Percentiles rank a stretch among this genome's conserved stretches.
Conservation (phyloP, 805 yeast species). For the Hagleromyces aurorensis region DNA sequence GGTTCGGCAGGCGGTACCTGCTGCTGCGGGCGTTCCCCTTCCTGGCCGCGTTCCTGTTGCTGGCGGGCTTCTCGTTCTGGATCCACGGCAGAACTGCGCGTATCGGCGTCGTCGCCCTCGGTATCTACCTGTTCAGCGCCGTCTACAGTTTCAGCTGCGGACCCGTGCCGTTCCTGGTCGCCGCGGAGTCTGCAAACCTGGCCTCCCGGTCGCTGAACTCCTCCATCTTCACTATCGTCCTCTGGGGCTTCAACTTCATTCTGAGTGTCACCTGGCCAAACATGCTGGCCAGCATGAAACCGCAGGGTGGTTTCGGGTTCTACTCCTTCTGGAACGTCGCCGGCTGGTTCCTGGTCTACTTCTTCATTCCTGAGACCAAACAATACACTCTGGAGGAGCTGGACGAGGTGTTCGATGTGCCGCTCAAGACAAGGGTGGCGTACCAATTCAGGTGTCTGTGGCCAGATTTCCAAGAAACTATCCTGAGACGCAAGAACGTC, state of each 20-base stretch:
- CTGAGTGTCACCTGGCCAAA: slow-evolving; percentile 77
- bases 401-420: slow-evolving; percentile 61
- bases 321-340: slow-evolving; percentile 79
- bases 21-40: slow-evolving; percentile 54
- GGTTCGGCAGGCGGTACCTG: slow-evolving; percentile 62
- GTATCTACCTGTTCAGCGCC: slow-evolving; percentile 64
- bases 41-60: slow-evolving; percentile 50
- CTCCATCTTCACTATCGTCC: slow-evolving; percentile 67
- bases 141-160: slow-evolving; percentile 84
- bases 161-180: slow-evolving; percentile 83
- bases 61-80: slow-evolving; percentile 68
- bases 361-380: slow-evolving; percentile 63
- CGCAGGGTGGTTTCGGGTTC: slow-evolving; percentile 84
- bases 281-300: slow-evolving; percentile 52
- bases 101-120: slow-evolving; percentile 60
- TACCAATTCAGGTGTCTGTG: slow-evolving; percentile 36
- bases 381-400: slow-evolving; percentile 61
- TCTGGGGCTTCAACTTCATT: slow-evolving; percentile 68
- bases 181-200: slow-evolving; percentile 78
- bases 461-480: slow-evolving; percentile 38
- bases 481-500: slow-evolving; percentile 42
- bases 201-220: slow-evolving; percentile 75
- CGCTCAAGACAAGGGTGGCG: slow-evolving; percentile 46
- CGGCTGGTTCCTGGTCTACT: slow-evolving; percentile 62
- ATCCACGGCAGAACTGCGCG: slow-evolving; percentile 46